Evolutionary conservation across 768 basidiomycete genomes (phyloP).

Genomic region (Rhizopogon vulgaris): DNA sequence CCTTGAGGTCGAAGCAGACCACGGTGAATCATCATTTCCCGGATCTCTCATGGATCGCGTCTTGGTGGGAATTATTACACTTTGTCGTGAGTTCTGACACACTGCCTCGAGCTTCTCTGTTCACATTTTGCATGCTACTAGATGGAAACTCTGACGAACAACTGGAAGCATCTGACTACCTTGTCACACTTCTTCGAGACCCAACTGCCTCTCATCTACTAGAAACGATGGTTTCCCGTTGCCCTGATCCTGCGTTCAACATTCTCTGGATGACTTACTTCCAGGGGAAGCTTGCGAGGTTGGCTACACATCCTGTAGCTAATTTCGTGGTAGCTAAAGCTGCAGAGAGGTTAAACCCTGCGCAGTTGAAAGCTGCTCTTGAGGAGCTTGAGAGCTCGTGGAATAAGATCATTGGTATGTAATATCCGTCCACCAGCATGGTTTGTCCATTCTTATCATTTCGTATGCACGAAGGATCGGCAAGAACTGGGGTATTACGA

Average conservation of each 20-base stretch:
- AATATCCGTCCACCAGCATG: background rate
- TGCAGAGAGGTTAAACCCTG: conserved; percentile 51
- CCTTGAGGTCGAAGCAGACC: conserved; percentile 75
- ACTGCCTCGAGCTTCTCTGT: background rate
- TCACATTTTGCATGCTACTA: conserved; percentile 15
- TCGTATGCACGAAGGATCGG: conserved; percentile 40
- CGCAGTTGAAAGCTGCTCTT: conserved; percentile 49
- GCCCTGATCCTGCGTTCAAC: conserved; percentile 55
- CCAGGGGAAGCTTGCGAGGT: conserved; percentile 57
- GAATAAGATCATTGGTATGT: conserved; percentile 65
- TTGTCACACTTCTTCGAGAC: conserved; percentile 78
- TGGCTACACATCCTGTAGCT: conserved; percentile 84
- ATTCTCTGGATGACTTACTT: conserved; percentile 79
- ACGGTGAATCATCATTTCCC: conserved; percentile 46
- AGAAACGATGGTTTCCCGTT: conserved; percentile 68
- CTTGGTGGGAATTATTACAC: conserved; percentile 67
- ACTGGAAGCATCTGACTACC: conserved; percentile 65
- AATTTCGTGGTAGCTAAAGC: conserved; percentile 91
- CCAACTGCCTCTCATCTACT: conserved; percentile 85
- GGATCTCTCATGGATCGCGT: conserved; percentile 80
- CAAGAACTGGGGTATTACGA: conserved; percentile 73
- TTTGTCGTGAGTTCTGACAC: conserved; percentile 43
- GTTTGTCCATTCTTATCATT: background rate
- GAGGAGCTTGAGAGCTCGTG: conserved; percentile 55
- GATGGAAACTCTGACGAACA: conserved; percentile 30